A percentile compares a stretch with the other conserved stretches of the same genome.
These are phyloP conservation scores for Microsporum audouinii DNA, from an alignment of 2,329 filamentous ascomycete species.

Conservation along the genomic window DNA sequence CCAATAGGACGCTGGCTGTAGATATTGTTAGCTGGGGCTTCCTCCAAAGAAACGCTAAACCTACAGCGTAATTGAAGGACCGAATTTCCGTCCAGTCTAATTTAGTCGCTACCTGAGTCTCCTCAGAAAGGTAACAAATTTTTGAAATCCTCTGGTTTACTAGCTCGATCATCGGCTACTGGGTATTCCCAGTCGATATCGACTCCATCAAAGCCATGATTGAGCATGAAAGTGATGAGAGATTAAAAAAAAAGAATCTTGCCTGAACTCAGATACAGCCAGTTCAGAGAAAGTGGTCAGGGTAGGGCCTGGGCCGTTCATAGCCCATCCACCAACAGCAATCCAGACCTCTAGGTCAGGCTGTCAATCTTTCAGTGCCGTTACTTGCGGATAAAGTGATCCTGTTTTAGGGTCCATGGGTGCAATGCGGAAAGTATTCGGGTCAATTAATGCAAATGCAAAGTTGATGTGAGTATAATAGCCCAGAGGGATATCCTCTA, in stretches of 20 bases:
- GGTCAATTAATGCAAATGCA: slow-evolving; percentile 24
- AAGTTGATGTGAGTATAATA: slow-evolving; percentile 13
- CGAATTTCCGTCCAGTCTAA: slow-evolving; percentile 12
- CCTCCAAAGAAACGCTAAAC: not conserved
- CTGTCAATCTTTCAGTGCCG: not conserved
- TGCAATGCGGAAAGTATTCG: not conserved
- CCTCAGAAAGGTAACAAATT: slow-evolving; percentile 22
- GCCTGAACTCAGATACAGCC: slow-evolving; percentile 12
- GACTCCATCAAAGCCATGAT: slow-evolving; percentile 36
- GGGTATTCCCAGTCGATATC: slow-evolving; percentile 29
- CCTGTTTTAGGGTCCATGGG: slow-evolving; percentile 20
- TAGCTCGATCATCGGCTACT: slow-evolving; percentile 28
- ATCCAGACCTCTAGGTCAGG: slow-evolving; percentile 15
- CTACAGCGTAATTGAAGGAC: slow-evolving; percentile 15
- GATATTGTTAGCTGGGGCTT: not conserved
- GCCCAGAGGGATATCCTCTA: slow-evolving; percentile 12
- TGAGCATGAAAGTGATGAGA: slow-evolving; percentile 31
- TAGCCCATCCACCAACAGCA: slow-evolving; percentile 33
- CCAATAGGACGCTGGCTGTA: slow-evolving; percentile 21
- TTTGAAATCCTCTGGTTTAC: slow-evolving; percentile 25
- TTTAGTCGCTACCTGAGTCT: slow-evolving; percentile 13
- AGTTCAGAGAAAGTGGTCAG: slow-evolving; percentile 18
- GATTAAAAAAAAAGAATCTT: slow-evolving; percentile 28
- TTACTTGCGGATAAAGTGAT: slow-evolving; percentile 13
- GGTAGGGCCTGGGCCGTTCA: slow-evolving; percentile 24